Evolutionary conservation across 306 rosid genomes (phyloP), one percentile per base, ranked within the genome.

Genomic region (Fragaria ananassa): DNA sequence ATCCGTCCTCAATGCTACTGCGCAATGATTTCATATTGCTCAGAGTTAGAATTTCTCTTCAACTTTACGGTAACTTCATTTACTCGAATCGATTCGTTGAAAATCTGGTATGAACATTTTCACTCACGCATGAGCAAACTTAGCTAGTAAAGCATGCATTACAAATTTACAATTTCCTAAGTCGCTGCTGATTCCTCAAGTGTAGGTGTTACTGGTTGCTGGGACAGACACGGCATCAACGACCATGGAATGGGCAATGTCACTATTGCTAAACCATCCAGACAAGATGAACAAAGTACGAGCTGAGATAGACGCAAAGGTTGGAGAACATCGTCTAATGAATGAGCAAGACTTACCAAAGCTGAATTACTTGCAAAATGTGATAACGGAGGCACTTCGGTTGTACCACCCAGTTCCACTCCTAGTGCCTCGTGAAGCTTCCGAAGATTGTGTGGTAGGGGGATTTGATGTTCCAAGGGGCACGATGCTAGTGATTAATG

Each of bases 251-350:
- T 86, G 90, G 87, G 88, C 87, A 19, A 7, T 86, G 49, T 72
- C 92, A 1, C 81, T 83, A 50, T 82, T 89, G 17, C 83, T 86
- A 0, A 86, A 86, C 68, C 71, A 86, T 65, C 93, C 90, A 6
- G 62, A 80, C 56, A 80, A 11, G 45, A 49, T 89, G 83, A 37
- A 71, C 8, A 84, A 81, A 63, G 72, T 62, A 0, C 42, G 6
- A 12, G n/a, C 4, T 1, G 90, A 86, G 50, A 68, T 89, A 37
- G 79, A 83, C 39, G 18, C 31, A 1, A 3, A 14, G 0, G 73
- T 88, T 0, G 86, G 87, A 0, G 49, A 71, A 19, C 78, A 86
- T 3, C 65, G 82, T 0, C 18, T 67, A 4, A 2, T 83, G 45
- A 76, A 64, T 0, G 89, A 86, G 70, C 72, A 72, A 11, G 89